phyloP scores from a whole-genome alignment of 1,139 yeast species.

The Nakaseomyces bracarensis region DNA sequence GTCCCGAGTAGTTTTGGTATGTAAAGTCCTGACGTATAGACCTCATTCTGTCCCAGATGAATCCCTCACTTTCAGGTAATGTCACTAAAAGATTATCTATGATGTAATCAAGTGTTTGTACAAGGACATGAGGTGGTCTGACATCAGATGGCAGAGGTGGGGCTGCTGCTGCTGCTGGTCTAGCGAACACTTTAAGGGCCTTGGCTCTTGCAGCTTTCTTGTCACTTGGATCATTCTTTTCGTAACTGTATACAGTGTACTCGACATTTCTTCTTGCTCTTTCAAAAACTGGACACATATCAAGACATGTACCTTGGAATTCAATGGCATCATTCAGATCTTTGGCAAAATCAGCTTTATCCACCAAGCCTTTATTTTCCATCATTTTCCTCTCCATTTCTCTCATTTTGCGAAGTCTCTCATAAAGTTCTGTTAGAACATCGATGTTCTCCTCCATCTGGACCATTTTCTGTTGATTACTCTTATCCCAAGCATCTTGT shows the following conservation, averaged over 20 bases:
- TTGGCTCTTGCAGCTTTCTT: conserved; percentile 53
- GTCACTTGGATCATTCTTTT: conserved; percentile 50
- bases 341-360: conserved; percentile 76
- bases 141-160: conserved; percentile 98
- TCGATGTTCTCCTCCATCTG: conserved; percentile 36
- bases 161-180: conserved; percentile 98
- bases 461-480: conserved; percentile 43
- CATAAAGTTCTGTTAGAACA: conserved; percentile 44
- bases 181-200: conserved; percentile 87
- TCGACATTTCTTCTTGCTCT: conserved; percentile 82
- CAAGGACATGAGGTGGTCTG: conserved; percentile 75
- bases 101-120: conserved; percentile 58
- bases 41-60: conserved; percentile 98
- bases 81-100: conserved; percentile 53
- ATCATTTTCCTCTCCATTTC: conserved; percentile 69
- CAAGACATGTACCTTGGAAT: conserved; percentile 81
- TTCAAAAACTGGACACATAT: conserved; percentile 94
- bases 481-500: conserved; percentile 47
- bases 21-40: conserved; percentile 96
- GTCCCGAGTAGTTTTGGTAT: conserved; percentile 87
- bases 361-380: conserved; percentile 80
- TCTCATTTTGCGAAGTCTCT: conserved; percentile 61
- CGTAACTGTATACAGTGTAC: conserved; percentile 75
- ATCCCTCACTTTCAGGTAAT: conserved; percentile 80
- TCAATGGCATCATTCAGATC: conserved; percentile 77